Evolutionary conservation across 495 filamentous ascomycete species (phyloP), one percentile per base, ranked within the genome.

Genomic region (Trichocladium antarcticum): DNA sequence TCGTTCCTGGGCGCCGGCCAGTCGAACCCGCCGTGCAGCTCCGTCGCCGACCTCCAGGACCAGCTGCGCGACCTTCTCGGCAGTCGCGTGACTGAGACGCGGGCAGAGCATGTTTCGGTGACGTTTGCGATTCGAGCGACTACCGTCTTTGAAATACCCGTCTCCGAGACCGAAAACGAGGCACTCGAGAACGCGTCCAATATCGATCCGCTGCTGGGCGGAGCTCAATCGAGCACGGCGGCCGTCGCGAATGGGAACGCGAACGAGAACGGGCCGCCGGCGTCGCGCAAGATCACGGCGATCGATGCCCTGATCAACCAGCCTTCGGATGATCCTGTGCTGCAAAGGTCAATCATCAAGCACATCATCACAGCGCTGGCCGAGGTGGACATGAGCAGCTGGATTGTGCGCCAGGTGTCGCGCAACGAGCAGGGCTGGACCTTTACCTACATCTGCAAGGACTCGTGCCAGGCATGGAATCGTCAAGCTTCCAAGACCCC

Each of bases 401-500:
- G 72, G 72, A 50, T 49, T 5, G 59, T 70, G 36, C 63, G 69
- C 7, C 47, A 64, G 16, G 61, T 72, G 20, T 64, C 68, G 14
- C 58, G 61, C 31, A 59, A 35, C 19, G 57, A 68, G 20, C 68
- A 70, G 37, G 68, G 68, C 15, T 75, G 72, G 72, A 66, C 59
- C 5, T 74, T 75, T 42, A 66, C 59, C 12, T 72, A 73, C 47
- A 61, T 67, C 37, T 75, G 72, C 62, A 68, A 68, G 54, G 68
- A 68, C 54, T 75, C 72, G n/a, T 53, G 66, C 37, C 60, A 66
- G 54, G 61, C 61, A 14, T 75, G 72, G 72, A 59, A 50, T 39
- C 70, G 68, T n/a, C 64, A 69, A 32, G 55, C 57, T 49, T 56
- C 62, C 1, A 73, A 70, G 37, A 63, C 45, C 27, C 50, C 60